Base-by-base conservation (phyloP, 805 yeast genomes). In the Candida insectalens region DNA sequence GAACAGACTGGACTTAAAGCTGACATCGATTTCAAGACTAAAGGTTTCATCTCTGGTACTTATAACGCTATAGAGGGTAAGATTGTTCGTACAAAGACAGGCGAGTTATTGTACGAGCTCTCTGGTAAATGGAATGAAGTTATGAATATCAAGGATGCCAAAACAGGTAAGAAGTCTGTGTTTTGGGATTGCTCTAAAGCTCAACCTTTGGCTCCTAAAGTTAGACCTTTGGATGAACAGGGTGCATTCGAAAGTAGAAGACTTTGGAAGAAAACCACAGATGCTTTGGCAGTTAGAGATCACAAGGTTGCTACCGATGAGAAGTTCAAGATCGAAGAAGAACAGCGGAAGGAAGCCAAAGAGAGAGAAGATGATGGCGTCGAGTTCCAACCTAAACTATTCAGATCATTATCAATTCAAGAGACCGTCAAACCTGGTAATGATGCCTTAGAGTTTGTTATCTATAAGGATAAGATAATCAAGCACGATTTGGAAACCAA, bases 51-150 rank as follows among this genome's bases (percentile, higher is more conserved):
- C 28, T 71, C 88, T 16, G 98, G 98, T 15, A 72, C 89, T 3
- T 92, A 89, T 57, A 94, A 92, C 55, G 83, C 83, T 6, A 83
- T 92, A 42, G 80, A 74, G 45, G 98, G 97, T 34, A 57, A 54
- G 4, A 67, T 88, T 34, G 74, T 69, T 49, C 67, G 71, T 32
- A 50, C 60, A 5, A 47, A 64, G 19, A 57, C 66, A 2, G 75
- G 74, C 15, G 74, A 79, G 43, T 63, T 63, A 2, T 54, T 78
- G 23, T 85, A 63, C 50, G 82, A 74, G 44, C 65, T 89, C 25
- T 47, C 79, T 8, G 98, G 98, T 10, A 89, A 92, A 57, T 92
- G 98, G 98, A 85, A 87, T 57, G 95, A 79, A 41, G 63, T 75
- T 1, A 77, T 92, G 71, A 69, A 76, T 36, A 71, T 87, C 32